These are phyloP conservation scores for Euclidium syriacum DNA, from an alignment of 345 rosid species.

Conservation along the genomic window DNA sequence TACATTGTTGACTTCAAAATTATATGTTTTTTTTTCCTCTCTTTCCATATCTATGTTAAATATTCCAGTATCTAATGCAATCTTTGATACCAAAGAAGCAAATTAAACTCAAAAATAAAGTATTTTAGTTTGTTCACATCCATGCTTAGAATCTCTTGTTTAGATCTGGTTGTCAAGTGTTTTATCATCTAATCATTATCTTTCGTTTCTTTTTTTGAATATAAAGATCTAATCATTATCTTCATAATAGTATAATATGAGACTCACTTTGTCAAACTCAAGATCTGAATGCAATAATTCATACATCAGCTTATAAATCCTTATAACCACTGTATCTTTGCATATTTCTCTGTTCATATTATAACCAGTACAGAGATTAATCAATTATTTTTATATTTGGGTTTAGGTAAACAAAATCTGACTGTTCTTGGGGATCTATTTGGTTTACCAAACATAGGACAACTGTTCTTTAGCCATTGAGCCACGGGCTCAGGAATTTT, in stretches of 20 bases:
- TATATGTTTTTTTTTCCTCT: neutral
- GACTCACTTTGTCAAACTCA: slow-evolving; percentile 15
- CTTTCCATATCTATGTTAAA: slow-evolving; percentile 39
- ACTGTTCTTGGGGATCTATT: neutral
- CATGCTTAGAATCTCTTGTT: neutral
- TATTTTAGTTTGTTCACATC: neutral
- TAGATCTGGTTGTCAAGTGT: neutral
- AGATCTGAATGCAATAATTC: neutral
- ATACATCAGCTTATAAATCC: neutral
- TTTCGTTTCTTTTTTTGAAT: no score
- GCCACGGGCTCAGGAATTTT: slow-evolving; percentile 39
- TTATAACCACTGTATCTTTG: neutral
- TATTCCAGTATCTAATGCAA: slow-evolving; percentile 32
- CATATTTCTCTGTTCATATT: neutral
- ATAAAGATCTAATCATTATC: slow-evolving; percentile 19
- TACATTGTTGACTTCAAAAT: neutral
- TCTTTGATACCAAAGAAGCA: neutral
- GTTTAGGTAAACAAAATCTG: neutral
- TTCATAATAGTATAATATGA: slow-evolving; percentile 7
- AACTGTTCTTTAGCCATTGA: slow-evolving; percentile 37
- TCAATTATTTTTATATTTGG: neutral
- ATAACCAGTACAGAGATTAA: neutral
- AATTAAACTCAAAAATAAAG: neutral
- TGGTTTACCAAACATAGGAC: neutral
- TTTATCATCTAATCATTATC: slow-evolving; percentile 12